phyloP scores from a whole-genome alignment of 306 rosid species.

The Hippophae rhamnoides region DNA sequence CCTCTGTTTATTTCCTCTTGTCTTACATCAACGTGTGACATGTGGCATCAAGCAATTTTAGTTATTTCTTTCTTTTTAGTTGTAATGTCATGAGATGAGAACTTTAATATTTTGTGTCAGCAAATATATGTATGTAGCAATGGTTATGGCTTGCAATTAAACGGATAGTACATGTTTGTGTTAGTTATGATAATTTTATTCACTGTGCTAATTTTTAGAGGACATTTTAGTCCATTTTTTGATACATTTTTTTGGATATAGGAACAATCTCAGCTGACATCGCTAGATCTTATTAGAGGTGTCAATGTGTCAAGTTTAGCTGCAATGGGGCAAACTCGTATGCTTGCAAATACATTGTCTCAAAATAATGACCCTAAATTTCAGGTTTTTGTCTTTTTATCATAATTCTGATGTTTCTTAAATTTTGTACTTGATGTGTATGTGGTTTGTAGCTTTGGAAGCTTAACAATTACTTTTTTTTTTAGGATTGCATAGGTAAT shows the following conservation, averaged over 20 bases:
- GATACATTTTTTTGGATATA: constrained; percentile 3
- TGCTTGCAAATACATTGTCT: constrained; percentile 86
- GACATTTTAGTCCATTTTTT: not conserved
- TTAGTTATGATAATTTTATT: not conserved
- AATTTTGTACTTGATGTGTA: not conserved
- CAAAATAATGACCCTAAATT: constrained; percentile 92
- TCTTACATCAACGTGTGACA: too few relatives aligned
- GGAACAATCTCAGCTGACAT: constrained; percentile 70
- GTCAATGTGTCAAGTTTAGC: constrained; percentile 54
- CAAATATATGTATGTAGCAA: too few relatives aligned
- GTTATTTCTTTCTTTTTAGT: too few relatives aligned
- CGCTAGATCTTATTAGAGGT: constrained; percentile 58
- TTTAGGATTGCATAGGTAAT: too few relatives aligned
- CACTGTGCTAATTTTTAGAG: not conserved
- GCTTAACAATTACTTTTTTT: too few relatives aligned
- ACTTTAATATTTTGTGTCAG: too few relatives aligned
- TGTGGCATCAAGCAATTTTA: too few relatives aligned
- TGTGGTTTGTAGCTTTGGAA: too few relatives aligned
- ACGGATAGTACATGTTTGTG: not conserved
- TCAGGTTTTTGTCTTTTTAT: constrained; percentile 49
- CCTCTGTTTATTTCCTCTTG: too few relatives aligned
- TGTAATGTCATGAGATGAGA: too few relatives aligned
- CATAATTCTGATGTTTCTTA: constrained; percentile 5
- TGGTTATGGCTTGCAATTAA: too few relatives aligned
- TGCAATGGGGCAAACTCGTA: constrained; percentile 91